Conservation (phyloP, 1,284 basidiomycete genomes). For the Meripilus lineatus region DNA sequence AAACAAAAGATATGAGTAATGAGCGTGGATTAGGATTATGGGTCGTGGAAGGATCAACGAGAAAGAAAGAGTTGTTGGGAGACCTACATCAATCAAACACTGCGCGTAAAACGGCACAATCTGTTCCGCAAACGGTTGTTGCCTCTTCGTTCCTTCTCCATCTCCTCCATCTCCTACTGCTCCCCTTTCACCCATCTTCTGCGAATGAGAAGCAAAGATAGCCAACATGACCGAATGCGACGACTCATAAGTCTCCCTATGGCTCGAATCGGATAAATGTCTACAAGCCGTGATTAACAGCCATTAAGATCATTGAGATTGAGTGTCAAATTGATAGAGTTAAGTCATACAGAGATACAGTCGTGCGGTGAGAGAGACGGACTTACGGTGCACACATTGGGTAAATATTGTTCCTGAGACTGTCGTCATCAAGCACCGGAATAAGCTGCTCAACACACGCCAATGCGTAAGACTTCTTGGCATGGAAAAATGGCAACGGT, state of each 20-base stretch:
- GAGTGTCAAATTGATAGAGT: too few relatives aligned
- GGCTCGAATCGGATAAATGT: slow-evolving; percentile 46
- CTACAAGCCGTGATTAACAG: slow-evolving; percentile 27
- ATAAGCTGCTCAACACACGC: slow-evolving; percentile 69
- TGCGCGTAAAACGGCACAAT: slow-evolving; percentile 64
- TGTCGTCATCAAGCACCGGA: slow-evolving; percentile 44
- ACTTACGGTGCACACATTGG: slow-evolving; percentile 59
- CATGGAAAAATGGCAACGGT: slow-evolving; percentile 28
- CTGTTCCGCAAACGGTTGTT: slow-evolving; percentile 37
- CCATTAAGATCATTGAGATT: neutral
- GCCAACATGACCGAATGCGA: slow-evolving; percentile 71
- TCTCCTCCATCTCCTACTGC: slow-evolving; percentile 7
- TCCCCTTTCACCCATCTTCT: slow-evolving; percentile 21
- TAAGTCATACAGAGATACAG: too few relatives aligned
- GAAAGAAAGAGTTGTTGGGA: neutral
- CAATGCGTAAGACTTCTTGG: slow-evolving; percentile 58
- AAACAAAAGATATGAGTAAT: neutral
- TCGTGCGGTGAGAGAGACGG: slow-evolving; percentile 5
- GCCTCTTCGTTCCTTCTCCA: slow-evolving; percentile 3
- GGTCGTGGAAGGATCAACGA: neutral
- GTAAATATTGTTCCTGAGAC: slow-evolving; percentile 47
- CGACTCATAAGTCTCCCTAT: slow-evolving; percentile 69
- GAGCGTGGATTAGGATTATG: neutral
- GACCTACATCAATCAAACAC: slow-evolving; percentile 59
- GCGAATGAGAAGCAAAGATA: slow-evolving; percentile 56